These are phyloP conservation scores for Achaetomiella virescens DNA, from an alignment of 495 filamentous ascomycete genomes.

Conservation along the genomic window DNA sequence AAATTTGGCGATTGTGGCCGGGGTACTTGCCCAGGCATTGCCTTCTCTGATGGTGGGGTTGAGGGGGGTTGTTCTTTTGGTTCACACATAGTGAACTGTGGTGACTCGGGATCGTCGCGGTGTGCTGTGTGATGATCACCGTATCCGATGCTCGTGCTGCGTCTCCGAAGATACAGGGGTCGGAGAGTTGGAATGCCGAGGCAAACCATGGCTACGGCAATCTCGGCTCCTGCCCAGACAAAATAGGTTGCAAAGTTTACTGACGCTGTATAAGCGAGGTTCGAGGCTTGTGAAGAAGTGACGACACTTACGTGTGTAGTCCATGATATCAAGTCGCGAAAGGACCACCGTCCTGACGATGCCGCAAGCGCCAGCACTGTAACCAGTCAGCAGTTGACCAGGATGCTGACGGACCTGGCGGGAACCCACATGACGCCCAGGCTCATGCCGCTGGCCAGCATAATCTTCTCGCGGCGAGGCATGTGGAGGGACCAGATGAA, in stretches of 20 bases:
- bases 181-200: constrained; percentile 35
- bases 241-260: constrained; percentile 38
- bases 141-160: constrained; percentile 19
- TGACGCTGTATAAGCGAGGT: not conserved
- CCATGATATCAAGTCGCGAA: constrained; percentile 28
- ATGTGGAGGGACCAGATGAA: constrained; percentile 39
- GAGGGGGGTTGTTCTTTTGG: constrained; percentile 1
- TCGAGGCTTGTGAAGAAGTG: not conserved
- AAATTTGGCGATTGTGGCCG: not conserved
- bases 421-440: constrained; percentile 37
- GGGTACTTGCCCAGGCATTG: no score
- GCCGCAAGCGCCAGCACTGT: constrained; percentile 36
- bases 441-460: constrained; percentile 39
- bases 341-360: constrained; percentile 36
- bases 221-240: constrained; percentile 37
- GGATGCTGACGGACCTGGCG: not conserved
- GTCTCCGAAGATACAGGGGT: constrained; percentile 30
- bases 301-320: constrained; percentile 31
- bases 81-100: constrained; percentile 22
- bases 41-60: no score
- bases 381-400: not conserved
- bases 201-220: constrained; percentile 37
- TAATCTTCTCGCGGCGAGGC: constrained; percentile 36
- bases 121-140: constrained; percentile 12
- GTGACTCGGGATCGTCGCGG: constrained; percentile 22